A percentile compares a stretch with the other conserved stretches of the same genome.
These are phyloP conservation scores for Chlamydomonas schloesseri DNA, from an alignment of 139 green algal species.

Conservation along the genomic window DNA sequence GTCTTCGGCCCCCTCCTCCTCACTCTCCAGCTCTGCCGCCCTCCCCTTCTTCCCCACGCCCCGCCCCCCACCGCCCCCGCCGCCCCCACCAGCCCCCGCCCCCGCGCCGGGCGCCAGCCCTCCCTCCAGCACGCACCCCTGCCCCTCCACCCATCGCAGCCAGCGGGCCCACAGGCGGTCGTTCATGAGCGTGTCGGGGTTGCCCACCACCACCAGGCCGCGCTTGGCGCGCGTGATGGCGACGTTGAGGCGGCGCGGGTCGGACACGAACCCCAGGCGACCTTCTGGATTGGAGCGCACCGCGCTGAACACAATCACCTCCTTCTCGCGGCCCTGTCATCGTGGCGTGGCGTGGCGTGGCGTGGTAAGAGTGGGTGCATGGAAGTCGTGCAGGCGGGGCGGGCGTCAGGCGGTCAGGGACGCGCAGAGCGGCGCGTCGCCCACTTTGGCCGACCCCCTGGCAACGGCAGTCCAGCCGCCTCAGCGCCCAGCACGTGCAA, in stretches of 20 bases:
- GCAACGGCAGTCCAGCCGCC: no score
- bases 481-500: no score
- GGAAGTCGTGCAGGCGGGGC: background rate
- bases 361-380: background rate
- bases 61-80: background rate
- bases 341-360: background rate
- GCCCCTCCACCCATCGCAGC: conserved; percentile 39
- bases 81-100: background rate
- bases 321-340: conserved; percentile 91
- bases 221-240: conserved; percentile 87
- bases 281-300: conserved; percentile 84
- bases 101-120: no score
- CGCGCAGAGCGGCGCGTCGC: no score
- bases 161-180: conserved; percentile 54
- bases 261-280: conserved; percentile 87
- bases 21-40: background rate
- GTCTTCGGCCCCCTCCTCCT: background rate
- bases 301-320: conserved; percentile 90
- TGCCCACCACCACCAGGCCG: conserved; percentile 65
- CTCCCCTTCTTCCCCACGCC: no score
- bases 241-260: conserved; percentile 92
- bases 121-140: background rate
- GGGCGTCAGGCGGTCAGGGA: background rate
- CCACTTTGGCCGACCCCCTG: no score
- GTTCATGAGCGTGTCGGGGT: conserved; percentile 57